Base-by-base conservation (phyloP, 306 rosid genomes). In the Carpinus viminea region DNA sequence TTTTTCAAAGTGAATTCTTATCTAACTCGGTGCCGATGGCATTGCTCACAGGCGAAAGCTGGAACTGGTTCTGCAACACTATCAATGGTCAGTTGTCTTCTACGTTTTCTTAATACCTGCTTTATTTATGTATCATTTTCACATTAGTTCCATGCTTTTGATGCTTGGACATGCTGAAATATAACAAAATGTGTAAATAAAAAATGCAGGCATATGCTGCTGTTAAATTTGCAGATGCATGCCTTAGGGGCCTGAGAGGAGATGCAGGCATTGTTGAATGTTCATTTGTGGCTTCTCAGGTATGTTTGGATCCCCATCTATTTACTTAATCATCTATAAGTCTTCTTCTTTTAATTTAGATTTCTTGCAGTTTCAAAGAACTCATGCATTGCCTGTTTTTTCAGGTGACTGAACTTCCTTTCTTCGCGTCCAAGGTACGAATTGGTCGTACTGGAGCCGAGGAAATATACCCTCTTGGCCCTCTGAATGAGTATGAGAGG, bases 41-140 rank as follows among this genome's bases (percentile, higher is more conserved):
- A 74, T 66, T 82, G 70, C 79, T 73, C 82, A 78, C 90, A 96
- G 97, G 98, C 99, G 68, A 96, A 96, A 85, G 96, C 94, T 73
- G 98, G 99, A 72, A 81, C 98, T 83, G 97, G 99, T 81, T 93
- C 98, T 12, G 97, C 99, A 71, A 93, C 98, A 73, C 87, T 96
- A 47, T 96, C 99, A 76, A 96, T 96, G 98, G 98, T 91, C 13
- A 78, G 61, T 55, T 51, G 65, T 74, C 75, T 84, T 64, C 24
- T 66, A 36, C 66, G 46, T 73, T 17, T 54, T 54, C 73, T 65
- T 16, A 47, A 28, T 56, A 53, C 59, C 26, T 79, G 13, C 72
- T 20, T 70, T 46, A 26, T 12, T 76, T 3, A 50, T 18, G 64
- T 59, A 28, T 46, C 55, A 17, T 26, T 56, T 21, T 12, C 38